Evolutionary conservation across 2,329 filamentous ascomycete genomes (phyloP).

Genomic region (Monilinia polystroma): DNA sequence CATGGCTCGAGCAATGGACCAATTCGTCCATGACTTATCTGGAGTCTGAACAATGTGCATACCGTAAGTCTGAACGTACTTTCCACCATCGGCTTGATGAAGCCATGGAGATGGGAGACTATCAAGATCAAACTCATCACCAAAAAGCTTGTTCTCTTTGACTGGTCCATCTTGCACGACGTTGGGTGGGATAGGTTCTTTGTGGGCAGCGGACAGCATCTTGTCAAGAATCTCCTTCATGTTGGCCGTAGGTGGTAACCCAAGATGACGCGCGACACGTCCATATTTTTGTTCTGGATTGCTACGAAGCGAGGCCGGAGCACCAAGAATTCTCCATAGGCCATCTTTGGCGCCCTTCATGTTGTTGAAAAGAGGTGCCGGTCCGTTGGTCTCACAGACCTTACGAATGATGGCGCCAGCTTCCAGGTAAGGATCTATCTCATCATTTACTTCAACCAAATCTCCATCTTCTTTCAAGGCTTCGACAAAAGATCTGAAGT

Average conservation of each 20-base stretch:
- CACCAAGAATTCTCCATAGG: slow-evolving; percentile 49
- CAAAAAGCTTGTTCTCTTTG: no score
- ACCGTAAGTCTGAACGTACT: slow-evolving; percentile 52
- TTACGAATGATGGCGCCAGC: slow-evolving; percentile 48
- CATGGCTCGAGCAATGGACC: slow-evolving; percentile 49
- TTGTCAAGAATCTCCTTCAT: slow-evolving; percentile 46
- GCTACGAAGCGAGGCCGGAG: no score
- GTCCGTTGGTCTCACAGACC: slow-evolving; percentile 47
- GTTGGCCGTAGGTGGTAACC: slow-evolving; percentile 42
- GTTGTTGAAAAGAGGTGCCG: slow-evolving; percentile 54
- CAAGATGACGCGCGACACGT: slow-evolving; percentile 46
- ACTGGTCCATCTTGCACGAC: slow-evolving; percentile 21
- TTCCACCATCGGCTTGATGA: slow-evolving; percentile 49
- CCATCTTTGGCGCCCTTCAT: slow-evolving; percentile 48
- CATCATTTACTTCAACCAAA: slow-evolving; percentile 46
- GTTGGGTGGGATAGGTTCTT: slow-evolving; percentile 39
- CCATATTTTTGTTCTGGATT: slow-evolving; percentile 39
- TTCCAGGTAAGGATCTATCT: slow-evolving; percentile 48
- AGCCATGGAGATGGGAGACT: slow-evolving; percentile 42
- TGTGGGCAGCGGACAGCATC: slow-evolving; percentile 43
- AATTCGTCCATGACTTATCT: slow-evolving; percentile 49
- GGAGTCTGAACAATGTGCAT: slow-evolving; percentile 50
- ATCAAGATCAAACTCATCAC: no score
- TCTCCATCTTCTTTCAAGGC: slow-evolving; percentile 46
- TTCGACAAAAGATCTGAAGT: slow-evolving; percentile 50